Evolutionary conservation across 306 rosid genomes (phyloP).

Genomic region (Corylus heterophylla): DNA sequence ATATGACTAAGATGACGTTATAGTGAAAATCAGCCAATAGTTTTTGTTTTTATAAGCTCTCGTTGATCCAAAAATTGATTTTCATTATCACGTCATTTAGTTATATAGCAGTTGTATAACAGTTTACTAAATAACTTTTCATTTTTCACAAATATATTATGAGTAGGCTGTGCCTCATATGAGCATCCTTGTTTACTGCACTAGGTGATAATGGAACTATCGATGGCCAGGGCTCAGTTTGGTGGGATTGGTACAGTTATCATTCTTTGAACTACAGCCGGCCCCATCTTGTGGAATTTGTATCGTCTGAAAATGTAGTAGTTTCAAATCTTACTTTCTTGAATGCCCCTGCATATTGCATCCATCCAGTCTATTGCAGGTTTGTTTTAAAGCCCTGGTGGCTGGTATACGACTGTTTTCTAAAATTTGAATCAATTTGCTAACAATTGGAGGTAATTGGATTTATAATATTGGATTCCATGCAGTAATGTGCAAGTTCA

Average conservation of each 20-base stretch:
- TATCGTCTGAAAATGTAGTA: constrained; percentile 59
- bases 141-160: neutral
- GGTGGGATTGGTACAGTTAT: constrained; percentile 90
- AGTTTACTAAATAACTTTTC: too few species aligned
- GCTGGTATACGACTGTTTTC: neutral
- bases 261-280: constrained; percentile 81
- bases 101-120: too few species aligned
- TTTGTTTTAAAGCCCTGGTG: constrained; percentile 20
- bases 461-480: constrained; percentile 25
- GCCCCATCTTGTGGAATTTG: constrained; percentile 86
- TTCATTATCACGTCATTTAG: too few species aligned
- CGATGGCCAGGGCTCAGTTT: constrained; percentile 83
- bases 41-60: too few species aligned
- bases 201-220: constrained; percentile 91
- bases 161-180: constrained; percentile 18
- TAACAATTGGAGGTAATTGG: constrained; percentile 5
- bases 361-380: constrained; percentile 99
- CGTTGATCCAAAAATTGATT: too few species aligned
- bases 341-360: constrained; percentile 84
- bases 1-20: too few species aligned
- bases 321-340: constrained; percentile 91
- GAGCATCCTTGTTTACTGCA: constrained; percentile 24
- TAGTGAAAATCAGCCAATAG: too few species aligned
- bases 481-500: constrained; percentile 85
- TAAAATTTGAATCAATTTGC: neutral